These are phyloP conservation scores for Ogataea pini DNA, from an alignment of 805 yeast genomes.

Conservation along the genomic window DNA sequence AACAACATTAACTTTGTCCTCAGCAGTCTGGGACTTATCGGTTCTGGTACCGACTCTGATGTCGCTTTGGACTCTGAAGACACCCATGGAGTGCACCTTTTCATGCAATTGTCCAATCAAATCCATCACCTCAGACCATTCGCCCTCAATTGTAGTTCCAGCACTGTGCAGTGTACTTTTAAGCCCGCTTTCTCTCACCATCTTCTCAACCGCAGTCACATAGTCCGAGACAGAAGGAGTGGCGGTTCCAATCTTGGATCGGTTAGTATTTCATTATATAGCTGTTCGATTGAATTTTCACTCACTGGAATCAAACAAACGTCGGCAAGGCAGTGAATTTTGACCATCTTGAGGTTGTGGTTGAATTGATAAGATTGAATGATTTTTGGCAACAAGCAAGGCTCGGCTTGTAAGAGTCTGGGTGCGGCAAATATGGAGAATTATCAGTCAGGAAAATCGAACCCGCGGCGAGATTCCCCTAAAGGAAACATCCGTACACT, in stretches of 20 bases:
- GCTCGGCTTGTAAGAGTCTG: too few species aligned
- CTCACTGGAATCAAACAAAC: conserved; percentile 80
- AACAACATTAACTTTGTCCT: conserved; percentile 70
- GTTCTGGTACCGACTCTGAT: conserved; percentile 84
- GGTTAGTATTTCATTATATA: too few species aligned
- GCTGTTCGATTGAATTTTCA: conserved; percentile 11
- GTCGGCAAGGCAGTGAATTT: conserved; percentile 75
- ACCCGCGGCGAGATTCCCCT: too few species aligned
- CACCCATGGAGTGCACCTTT: conserved; percentile 67
- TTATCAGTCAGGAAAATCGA: too few species aligned
- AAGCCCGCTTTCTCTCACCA: conserved; percentile 62
- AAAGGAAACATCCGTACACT: neutral
- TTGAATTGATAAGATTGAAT: neutral
- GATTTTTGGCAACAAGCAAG: too few species aligned
- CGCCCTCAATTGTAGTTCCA: conserved; percentile 84
- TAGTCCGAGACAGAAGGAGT: conserved; percentile 80
- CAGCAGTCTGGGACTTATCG: conserved; percentile 71
- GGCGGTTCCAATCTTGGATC: conserved; percentile 66
- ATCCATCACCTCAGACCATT: conserved; percentile 86
- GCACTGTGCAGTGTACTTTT: conserved; percentile 82
- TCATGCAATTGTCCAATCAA: conserved; percentile 79
- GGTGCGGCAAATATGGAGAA: too few species aligned
- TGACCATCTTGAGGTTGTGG: conserved; percentile 34
- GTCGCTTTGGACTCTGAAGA: conserved; percentile 80
- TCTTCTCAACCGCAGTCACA: conserved; percentile 66